A percentile compares a stretch with the other conserved stretches of the same genome.
These are phyloP conservation scores for Leccinum imitatum DNA, from an alignment of 768 basidiomycete species.

Conservation along the genomic window DNA sequence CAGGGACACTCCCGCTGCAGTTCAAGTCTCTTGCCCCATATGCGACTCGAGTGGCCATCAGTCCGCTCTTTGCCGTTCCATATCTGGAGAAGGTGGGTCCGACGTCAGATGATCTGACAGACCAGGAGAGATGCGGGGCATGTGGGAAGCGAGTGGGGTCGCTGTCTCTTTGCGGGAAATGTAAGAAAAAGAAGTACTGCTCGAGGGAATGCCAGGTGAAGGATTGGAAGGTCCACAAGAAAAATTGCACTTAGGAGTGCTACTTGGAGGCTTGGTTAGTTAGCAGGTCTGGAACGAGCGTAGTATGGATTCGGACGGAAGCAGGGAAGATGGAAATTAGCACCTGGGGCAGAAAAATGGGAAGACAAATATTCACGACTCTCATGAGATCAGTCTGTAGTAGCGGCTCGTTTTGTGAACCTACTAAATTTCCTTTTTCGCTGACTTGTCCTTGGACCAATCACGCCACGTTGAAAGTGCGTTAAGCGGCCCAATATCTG, in stretches of 20 bases:
- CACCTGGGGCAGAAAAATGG: too few relatives aligned
- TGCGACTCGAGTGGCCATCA: slow-evolving; percentile 49
- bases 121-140: slow-evolving; percentile 14
- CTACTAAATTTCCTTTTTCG: too few relatives aligned
- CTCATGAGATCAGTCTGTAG: too few relatives aligned
- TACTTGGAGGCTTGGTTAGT: not conserved
- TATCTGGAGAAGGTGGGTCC: slow-evolving; percentile 43
- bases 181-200: slow-evolving; percentile 43
- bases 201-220: slow-evolving; percentile 44
- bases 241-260: slow-evolving; percentile 21
- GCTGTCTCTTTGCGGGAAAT: slow-evolving; percentile 36
- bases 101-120: not conserved
- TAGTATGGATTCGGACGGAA: too few relatives aligned
- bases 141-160: slow-evolving; percentile 23
- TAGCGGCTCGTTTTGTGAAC: too few relatives aligned
- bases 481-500: not conserved
- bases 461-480: not conserved
- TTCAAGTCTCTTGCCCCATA: slow-evolving; percentile 45
- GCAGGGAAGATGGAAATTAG: too few relatives aligned
- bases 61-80: slow-evolving; percentile 52
- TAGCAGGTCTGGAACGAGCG: not conserved
- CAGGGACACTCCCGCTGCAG: slow-evolving; percentile 35
- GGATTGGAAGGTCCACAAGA: slow-evolving; percentile 50
- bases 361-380: too few relatives aligned
- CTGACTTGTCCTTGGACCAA: too few relatives aligned